Evolutionary conservation across 2,329 filamentous ascomycete species (phyloP).

Genomic region (Penicillium freii): DNA sequence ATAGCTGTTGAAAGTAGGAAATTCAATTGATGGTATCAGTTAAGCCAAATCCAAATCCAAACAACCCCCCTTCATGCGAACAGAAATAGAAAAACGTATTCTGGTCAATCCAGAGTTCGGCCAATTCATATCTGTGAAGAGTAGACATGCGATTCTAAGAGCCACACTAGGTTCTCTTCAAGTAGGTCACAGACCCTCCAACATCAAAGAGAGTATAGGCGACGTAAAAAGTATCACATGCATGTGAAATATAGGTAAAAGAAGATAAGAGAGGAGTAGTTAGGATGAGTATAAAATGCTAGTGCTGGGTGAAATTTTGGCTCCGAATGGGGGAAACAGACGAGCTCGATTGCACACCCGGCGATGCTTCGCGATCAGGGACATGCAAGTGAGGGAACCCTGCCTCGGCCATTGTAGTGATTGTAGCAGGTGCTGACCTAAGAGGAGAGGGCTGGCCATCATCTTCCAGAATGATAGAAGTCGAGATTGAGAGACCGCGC

Average conservation of each 20-base stretch:
- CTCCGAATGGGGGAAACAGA: constrained; percentile 18
- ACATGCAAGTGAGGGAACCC: constrained; percentile 21
- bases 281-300: constrained; percentile 11
- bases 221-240: constrained; percentile 9
- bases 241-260: constrained; percentile 19
- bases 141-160: constrained; percentile 10
- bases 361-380: constrained; percentile 24
- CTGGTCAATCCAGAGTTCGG: constrained; percentile 7
- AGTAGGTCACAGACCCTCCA: constrained; percentile 2
- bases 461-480: constrained; percentile 31
- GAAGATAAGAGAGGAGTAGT: constrained; percentile 9
- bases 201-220: constrained; percentile 2
- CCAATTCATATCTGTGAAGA: constrained; percentile 15
- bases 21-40: constrained; percentile 26
- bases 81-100: constrained; percentile 7
- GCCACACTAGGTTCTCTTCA: not conserved
- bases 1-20: constrained; percentile 4
- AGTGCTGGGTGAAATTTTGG: constrained; percentile 14
- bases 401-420: constrained; percentile 28
- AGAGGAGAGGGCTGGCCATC: constrained; percentile 28
- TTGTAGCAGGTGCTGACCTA: constrained; percentile 33
- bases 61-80: constrained; percentile 19
- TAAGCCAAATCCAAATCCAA: constrained; percentile 18
- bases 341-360: constrained; percentile 27
- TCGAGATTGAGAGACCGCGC: constrained; percentile 31